These are phyloP conservation scores for Pythium grandisporangium DNA, from an alignment of 352 stramenopile genomes.

Conservation along the genomic window DNA sequence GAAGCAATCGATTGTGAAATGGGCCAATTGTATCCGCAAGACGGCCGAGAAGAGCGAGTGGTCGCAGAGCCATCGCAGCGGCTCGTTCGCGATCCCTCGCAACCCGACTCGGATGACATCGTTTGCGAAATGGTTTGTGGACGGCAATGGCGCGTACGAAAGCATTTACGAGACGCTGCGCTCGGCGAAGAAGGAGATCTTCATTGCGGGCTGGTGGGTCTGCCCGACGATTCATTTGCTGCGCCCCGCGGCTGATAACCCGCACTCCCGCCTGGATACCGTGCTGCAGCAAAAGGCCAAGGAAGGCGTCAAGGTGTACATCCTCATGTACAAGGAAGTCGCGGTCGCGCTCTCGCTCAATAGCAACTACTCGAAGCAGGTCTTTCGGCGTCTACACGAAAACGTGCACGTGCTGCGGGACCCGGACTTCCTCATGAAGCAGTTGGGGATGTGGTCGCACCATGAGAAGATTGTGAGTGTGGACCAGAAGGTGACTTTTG, in stretches of 20 bases:
- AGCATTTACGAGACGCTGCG: conserved; percentile 64
- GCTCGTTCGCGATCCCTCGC: conserved; percentile 70
- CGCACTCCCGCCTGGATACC: conserved; percentile 57
- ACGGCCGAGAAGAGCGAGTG: conserved; percentile 57
- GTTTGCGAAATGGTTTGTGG: conserved; percentile 75
- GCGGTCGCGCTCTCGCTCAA: conserved; percentile 76
- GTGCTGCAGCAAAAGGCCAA: conserved; percentile 61
- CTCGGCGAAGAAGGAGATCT: conserved; percentile 77
- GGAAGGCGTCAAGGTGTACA: conserved; percentile 82
- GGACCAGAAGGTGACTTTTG: conserved; percentile 84
- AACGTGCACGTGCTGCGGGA: conserved; percentile 87
- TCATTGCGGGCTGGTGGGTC: conserved; percentile 89
- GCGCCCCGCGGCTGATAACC: conserved; percentile 44
- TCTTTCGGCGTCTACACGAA: conserved; percentile 48
- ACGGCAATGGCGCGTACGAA: conserved; percentile 64
- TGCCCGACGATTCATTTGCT: conserved; percentile 77
- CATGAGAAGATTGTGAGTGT: conserved; percentile 91
- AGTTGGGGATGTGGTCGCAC: conserved; percentile 84
- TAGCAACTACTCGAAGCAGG: conserved; percentile 72
- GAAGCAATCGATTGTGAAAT: conserved; percentile 73
- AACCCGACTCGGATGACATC: conserved; percentile 49
- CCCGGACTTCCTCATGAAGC: conserved; percentile 83
- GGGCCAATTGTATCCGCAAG: conserved; percentile 79
- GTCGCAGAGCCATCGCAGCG: conserved; percentile 71
- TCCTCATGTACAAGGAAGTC: conserved; percentile 90